Evolutionary conservation across 1,139 yeast species (phyloP).

Genomic region (Nakaseomyces delphensis): DNA sequence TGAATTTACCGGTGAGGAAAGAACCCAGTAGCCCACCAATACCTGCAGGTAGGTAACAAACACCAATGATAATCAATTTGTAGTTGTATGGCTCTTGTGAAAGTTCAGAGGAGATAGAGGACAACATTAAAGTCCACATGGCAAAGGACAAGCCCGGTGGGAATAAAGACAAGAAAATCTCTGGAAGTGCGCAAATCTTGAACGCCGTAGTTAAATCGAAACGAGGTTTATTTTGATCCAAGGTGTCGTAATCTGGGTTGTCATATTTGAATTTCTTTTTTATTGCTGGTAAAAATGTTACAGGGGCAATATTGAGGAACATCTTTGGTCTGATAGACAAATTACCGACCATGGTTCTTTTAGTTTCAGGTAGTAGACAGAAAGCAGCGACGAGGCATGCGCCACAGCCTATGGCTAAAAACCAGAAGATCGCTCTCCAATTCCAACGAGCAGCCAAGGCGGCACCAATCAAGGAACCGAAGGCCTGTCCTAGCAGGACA

Average conservation of each 20-base stretch:
- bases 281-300: conserved; percentile 27
- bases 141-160: conserved; percentile 63
- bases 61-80: conserved; percentile 48
- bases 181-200: conserved; percentile 36
- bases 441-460: conserved; percentile 49
- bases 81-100: conserved; percentile 41
- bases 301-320: conserved; percentile 39
- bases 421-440: conserved; percentile 77
- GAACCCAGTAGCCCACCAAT: conserved; percentile 48
- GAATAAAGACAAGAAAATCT: conserved; percentile 35
- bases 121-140: conserved; percentile 59
- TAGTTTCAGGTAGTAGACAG: conserved; percentile 60
- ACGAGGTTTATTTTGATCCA: conserved; percentile 29
- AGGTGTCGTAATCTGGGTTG: conserved; percentile 29
- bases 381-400: conserved; percentile 29
- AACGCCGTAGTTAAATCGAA: conserved; percentile 37
- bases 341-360: conserved; percentile 60
- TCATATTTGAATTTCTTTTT: conserved; percentile 20
- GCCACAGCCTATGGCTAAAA: conserved; percentile 54
- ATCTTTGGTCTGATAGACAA: conserved; percentile 43
- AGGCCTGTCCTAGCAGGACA: conserved; percentile 61
- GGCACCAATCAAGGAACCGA: conserved; percentile 73
- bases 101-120: conserved; percentile 53
- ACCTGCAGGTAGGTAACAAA: conserved; percentile 56
- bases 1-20: conserved; percentile 38